phyloP scores from a whole-genome alignment of 2,329 filamentous ascomycete genomes.

The Colletotrichum sansevieriae region DNA sequence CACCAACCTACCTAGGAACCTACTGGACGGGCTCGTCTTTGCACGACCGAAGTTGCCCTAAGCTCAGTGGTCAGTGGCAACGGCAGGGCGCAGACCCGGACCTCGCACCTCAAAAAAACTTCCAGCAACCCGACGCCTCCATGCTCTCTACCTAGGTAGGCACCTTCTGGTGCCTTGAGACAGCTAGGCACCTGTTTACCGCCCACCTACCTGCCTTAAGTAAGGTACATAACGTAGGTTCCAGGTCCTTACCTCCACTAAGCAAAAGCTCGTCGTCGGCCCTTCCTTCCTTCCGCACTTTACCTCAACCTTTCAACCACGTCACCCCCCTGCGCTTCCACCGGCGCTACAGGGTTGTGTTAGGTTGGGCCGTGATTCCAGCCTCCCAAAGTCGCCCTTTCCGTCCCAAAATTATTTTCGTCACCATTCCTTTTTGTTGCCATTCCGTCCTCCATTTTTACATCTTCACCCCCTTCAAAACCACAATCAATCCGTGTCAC shows the following conservation, averaged over 20 bases:
- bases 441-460: conserved; percentile 6
- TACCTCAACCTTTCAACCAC: conserved; percentile 28
- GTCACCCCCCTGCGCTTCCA: conserved; percentile 34
- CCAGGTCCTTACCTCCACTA: no score
- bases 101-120: neutral
- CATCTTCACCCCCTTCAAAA: conserved; percentile 7
- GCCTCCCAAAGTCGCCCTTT: conserved; percentile 39
- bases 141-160: neutral
- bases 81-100: no score
- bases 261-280: neutral
- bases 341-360: conserved; percentile 37
- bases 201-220: neutral
- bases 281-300: conserved; percentile 4
- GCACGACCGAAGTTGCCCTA: conserved; percentile 21
- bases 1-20: neutral
- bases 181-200: no score
- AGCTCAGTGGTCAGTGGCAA: conserved; percentile 3
- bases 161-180: no score
- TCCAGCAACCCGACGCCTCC: neutral
- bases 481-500: conserved; percentile 19
- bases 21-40: conserved; percentile 1
- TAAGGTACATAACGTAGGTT: neutral
- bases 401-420: conserved; percentile 40
- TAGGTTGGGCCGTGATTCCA: conserved; percentile 39
- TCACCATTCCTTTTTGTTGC: conserved; percentile 17